Conservation (phyloP, 345 rosid species). For the Dimocarpus longan region DNA sequence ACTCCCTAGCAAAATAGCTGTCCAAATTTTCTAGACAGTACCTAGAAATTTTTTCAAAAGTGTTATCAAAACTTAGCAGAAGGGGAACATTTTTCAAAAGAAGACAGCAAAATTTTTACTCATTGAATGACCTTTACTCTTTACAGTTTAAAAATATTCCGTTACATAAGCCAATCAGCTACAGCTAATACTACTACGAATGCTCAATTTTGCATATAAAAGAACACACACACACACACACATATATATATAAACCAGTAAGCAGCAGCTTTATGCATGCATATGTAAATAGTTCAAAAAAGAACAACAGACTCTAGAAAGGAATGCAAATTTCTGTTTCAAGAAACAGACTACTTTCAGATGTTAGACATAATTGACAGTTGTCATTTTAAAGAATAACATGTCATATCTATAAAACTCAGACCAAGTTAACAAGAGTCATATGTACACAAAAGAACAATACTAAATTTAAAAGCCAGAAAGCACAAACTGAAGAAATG, state of each 20-base stretch:
- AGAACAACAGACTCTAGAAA: background rate
- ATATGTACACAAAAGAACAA: background rate
- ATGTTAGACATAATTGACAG: no score
- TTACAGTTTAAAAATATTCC: no score
- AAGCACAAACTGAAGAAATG: slow-evolving; percentile 10
- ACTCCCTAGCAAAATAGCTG: background rate
- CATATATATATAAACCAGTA: background rate
- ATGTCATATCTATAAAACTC: background rate
- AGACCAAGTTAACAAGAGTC: background rate
- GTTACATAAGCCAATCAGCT: no score
- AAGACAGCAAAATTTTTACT: background rate
- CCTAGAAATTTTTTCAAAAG: background rate
- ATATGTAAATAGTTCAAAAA: background rate
- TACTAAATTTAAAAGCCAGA: background rate
- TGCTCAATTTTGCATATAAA: no score
- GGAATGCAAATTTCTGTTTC: background rate
- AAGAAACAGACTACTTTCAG: background rate
- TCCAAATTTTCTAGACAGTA: background rate
- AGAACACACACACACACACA: no score
- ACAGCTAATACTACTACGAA: no score
- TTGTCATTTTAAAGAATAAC: background rate
- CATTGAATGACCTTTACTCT: no score
- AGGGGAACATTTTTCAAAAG: background rate
- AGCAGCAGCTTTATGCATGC: background rate
- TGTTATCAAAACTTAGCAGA: background rate